phyloP scores from a whole-genome alignment of 148 eudicot species.

The Chenopodium album region DNA sequence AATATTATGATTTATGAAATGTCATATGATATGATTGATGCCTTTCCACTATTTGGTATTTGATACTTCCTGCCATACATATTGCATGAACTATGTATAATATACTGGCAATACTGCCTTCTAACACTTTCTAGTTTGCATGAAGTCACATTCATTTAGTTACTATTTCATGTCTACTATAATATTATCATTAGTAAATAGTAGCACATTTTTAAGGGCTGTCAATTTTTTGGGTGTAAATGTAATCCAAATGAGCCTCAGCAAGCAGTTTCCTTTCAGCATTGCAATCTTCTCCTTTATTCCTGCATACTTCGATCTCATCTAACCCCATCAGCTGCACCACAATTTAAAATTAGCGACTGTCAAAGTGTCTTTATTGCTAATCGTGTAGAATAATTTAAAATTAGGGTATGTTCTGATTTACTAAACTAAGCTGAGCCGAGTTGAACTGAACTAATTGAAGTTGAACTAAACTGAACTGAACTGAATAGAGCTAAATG shows the following conservation, averaged over 20 bases:
- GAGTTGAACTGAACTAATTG: too few species aligned
- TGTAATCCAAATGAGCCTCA: constrained; percentile 75
- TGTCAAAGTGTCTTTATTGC: too few species aligned
- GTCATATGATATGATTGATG: not conserved
- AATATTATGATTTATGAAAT: too few species aligned
- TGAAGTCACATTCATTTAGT: not conserved
- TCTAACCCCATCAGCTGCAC: constrained; percentile 51
- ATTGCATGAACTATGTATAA: not conserved
- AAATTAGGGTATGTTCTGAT: too few species aligned
- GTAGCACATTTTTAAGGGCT: not conserved
- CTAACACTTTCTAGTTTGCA: not conserved
- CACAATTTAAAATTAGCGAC: not conserved
- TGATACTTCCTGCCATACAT: not conserved
- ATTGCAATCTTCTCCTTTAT: constrained; percentile 48
- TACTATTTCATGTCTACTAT: not conserved
- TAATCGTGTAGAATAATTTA: too few species aligned
- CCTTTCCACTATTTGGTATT: not conserved
- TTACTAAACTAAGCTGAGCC: too few species aligned
- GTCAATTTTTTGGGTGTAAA: constrained; percentile 52
- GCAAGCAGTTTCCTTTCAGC: constrained; percentile 39
- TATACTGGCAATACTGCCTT: too few species aligned
- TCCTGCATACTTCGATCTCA: constrained; percentile 32
- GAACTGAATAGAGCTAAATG: too few species aligned
- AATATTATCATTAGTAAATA: too few species aligned
- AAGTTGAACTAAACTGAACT: too few species aligned